Percentiles rank a stretch among this genome's conserved stretches.
Conservation (phyloP, 2,329 filamentous ascomycete genomes). For the Sclerotinia nivalis region DNA sequence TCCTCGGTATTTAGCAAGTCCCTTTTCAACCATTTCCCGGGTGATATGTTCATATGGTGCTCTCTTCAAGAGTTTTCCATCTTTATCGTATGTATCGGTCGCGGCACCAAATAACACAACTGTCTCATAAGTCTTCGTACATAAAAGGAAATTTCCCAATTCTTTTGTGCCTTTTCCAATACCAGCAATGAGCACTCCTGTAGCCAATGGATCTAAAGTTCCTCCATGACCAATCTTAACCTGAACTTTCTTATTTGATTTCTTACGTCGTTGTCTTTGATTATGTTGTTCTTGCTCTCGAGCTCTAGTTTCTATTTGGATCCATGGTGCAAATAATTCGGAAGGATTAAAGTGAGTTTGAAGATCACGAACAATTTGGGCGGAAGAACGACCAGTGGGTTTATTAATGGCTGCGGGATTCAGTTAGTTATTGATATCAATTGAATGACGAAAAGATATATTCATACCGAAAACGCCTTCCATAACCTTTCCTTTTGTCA, state of each 20-base stretch:
- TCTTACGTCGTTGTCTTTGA: conserved; percentile 58
- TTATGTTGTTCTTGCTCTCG: conserved; percentile 58
- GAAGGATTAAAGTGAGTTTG: conserved; percentile 84
- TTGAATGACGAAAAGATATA: neutral
- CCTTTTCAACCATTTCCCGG: conserved; percentile 72
- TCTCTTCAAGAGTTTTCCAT: conserved; percentile 78
- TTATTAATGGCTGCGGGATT: conserved; percentile 80
- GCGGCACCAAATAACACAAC: conserved; percentile 86
- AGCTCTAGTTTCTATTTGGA: conserved; percentile 61
- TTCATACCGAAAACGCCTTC: conserved; percentile 63
- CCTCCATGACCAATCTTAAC: conserved; percentile 97
- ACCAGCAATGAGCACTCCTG: conserved; percentile 86
- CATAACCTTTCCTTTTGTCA: conserved; percentile 49
- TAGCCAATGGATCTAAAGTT: conserved; percentile 90
- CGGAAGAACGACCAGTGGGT: conserved; percentile 81
- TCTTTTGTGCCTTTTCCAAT: conserved; percentile 85
- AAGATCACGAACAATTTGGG: conserved; percentile 85
- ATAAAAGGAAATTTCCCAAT: conserved; percentile 75
- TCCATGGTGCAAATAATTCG: conserved; percentile 72
- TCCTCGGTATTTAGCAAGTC: conserved; percentile 73
- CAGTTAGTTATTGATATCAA: conserved; percentile 17
- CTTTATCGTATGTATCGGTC: conserved; percentile 88
- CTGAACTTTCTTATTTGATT: conserved; percentile 57
- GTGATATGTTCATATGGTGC: conserved; percentile 81
- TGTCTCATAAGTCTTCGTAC: conserved; percentile 92